Evolutionary conservation across 1,284 basidiomycete species (phyloP), one percentile per base, ranked within the genome.

Genomic region (Meira miltonrushii): DNA sequence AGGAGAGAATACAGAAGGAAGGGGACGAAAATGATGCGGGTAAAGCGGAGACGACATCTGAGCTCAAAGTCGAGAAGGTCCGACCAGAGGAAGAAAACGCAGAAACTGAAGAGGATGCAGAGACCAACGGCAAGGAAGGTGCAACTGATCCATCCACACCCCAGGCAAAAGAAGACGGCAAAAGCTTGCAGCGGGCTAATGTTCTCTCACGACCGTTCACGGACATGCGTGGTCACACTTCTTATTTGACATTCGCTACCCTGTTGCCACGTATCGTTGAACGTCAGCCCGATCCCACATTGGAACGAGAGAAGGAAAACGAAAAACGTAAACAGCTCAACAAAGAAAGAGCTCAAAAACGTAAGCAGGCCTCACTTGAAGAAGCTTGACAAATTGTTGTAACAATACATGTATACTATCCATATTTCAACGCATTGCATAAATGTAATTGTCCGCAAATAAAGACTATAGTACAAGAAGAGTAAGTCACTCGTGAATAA

Each of bases 171-270:
- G 53, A 64, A 64, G 39, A 38, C 51, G 62, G 57, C 50, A 54
- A 19, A 37, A 19, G 13, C 13, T n/a, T 23, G 33, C 28, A 52
- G 8, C 38, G 54, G 17, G 12, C 55, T n/a, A 19, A 52, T 23
- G 40, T 33, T 39, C n/a, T 57, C 11, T n/a, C 55, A 21, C 3
- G 43, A 17, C 46, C 38, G 21, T 13, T 11, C 17, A n/a, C 65
- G 58, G 39, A 60, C 61, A 77, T 76, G 75, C 63, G 70, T 33
- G 74, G 74, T 11, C 75, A 77, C 43, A 77, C 75, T 15, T 72
- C 69, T 46, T 77, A 77, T 49, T 59, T 77, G 25, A 77, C 75
- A 1, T 77, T 77, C 64, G 75, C 71, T 6, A 72, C 68, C n/a
- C 61, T 75, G 8, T 57, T 71, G 23, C 72, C 75, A 15, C 68